phyloP scores from a whole-genome alignment of 1,284 basidiomycete genomes.

The Irpex rosettiformis region DNA sequence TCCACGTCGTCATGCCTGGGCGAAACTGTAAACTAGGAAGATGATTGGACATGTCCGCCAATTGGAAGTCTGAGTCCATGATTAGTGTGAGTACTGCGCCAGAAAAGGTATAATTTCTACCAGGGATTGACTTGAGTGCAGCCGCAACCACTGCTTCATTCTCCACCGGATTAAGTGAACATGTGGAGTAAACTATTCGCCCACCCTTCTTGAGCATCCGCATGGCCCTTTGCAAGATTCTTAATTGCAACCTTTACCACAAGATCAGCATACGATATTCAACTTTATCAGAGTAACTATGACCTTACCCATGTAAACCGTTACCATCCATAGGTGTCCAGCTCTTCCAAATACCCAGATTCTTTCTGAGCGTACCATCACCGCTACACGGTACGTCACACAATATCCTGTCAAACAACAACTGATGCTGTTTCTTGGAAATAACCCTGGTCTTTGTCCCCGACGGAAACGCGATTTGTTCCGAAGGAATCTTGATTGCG shows the following conservation, averaged over 20 bases:
- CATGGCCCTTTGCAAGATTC: conserved; percentile 92
- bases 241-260: conserved; percentile 75
- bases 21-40: conserved; percentile 74
- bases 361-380: conserved; percentile 96
- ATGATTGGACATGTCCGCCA: conserved; percentile 76
- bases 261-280: conserved; percentile 2
- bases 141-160: conserved; percentile 96
- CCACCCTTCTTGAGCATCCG: conserved; percentile 84
- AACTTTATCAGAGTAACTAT: conserved; percentile 22
- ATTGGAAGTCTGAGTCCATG: conserved; percentile 58
- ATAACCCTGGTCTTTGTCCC: conserved; percentile 24
- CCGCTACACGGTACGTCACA: conserved; percentile 98
- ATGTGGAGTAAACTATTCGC: conserved; percentile 96
- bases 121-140: conserved; percentile 69
- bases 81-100: background rate
- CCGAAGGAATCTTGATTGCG: conserved; percentile 56
- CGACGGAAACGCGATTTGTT: conserved; percentile 25
- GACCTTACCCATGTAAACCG: conserved; percentile 74
- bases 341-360: conserved; percentile 91
- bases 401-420: conserved; percentile 91
- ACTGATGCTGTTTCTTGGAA: conserved; percentile 30
- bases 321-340: conserved; percentile 92
- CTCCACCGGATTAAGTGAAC: conserved; percentile 95
- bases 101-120: conserved; percentile 32
- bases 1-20: conserved; percentile 77